A percentile compares a stretch with the other conserved stretches of the same genome.
Conservation (phyloP, 2,329 filamentous ascomycete genomes). For the Trichocomaceae sp. region DNA sequence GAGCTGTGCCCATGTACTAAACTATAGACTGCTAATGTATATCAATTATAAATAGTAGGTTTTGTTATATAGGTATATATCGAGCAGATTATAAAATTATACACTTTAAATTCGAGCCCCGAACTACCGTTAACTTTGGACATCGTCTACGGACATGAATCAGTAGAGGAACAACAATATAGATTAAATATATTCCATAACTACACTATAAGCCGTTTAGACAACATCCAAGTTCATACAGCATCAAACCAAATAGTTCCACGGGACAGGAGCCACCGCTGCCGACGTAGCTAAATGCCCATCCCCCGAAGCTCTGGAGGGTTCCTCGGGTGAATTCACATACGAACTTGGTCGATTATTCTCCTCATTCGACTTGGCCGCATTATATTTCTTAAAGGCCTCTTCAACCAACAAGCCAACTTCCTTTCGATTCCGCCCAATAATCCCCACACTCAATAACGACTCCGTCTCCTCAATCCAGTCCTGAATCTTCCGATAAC, state of each 20-base stretch:
- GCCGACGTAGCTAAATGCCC: neutral
- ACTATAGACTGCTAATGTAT: too few relatives aligned
- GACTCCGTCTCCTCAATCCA: constrained; percentile 46
- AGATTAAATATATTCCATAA: neutral
- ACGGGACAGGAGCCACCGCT: neutral
- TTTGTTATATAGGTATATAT: too few relatives aligned
- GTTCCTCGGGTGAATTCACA: constrained; percentile 8
- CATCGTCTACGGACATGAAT: neutral
- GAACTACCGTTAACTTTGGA: too few relatives aligned
- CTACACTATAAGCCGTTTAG: neutral
- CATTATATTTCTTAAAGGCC: constrained; percentile 14
- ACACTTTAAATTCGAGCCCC: too few relatives aligned
- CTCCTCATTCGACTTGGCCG: constrained; percentile 13
- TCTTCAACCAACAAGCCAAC: constrained; percentile 13
- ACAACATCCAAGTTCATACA: neutral
- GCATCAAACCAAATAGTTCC: neutral
- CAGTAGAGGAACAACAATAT: neutral
- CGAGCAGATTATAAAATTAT: too few relatives aligned
- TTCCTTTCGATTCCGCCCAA: constrained; percentile 11
- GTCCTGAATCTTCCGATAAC: constrained; percentile 45
- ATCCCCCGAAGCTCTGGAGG: constrained; percentile 3
- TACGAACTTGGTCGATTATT: constrained; percentile 12
- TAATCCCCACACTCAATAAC: constrained; percentile 11
- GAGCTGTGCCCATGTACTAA: neutral
- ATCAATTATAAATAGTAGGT: too few relatives aligned